Base-by-base conservation (phyloP, 345 rosid species). In the Citrus cavaleriei region DNA sequence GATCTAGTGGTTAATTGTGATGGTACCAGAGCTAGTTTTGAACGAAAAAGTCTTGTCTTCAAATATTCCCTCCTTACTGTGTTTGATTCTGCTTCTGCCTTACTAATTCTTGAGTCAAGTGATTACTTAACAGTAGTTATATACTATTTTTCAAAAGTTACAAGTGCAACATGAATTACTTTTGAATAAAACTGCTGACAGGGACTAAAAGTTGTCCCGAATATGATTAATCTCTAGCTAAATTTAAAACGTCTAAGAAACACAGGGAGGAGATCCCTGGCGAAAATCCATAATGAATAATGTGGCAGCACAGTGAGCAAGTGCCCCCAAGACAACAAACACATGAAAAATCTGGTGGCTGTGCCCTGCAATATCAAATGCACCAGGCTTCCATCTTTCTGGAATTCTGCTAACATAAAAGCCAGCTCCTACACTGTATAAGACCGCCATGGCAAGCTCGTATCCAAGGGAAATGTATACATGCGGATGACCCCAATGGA, bases 271-370 rank as follows among this genome's bases (percentile, higher is more conserved):
- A 27, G 98, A 86, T 63, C 84, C 84, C 67, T 64, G 84, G 60
- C 93, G 93, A 78, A 94, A 97, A 84, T 94, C 97, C 89, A 92
- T 76, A 78, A 94, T 88, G 6, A 88, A 84, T 37, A 94, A 84
- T 3, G 93, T 90, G 65, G 99, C 97, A 49, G 87, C 93, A 73
- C 89, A 57, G 81, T 97, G 99, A 67, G 98, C 89, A 74, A 97
- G 88, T 5, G 99, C 97, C 30, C 88, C 99, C 5, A 89, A 86
- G 51, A 97, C 98, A 71, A 94, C 98, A 81, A 93, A 89, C 77
- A 94, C 92, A 55, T 97, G 98, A 83, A 94, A 97, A 63, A 97
- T 93, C 87, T 94, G 99, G 73, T 97, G 99, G 74, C 97, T 97
- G 69, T 97, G 99, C 62, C 99, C 98, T 28, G 91, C 96, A 54